These are phyloP conservation scores for Sanghuangporus weigelae DNA, from an alignment of 1,284 basidiomycete species.

Conservation along the genomic window DNA sequence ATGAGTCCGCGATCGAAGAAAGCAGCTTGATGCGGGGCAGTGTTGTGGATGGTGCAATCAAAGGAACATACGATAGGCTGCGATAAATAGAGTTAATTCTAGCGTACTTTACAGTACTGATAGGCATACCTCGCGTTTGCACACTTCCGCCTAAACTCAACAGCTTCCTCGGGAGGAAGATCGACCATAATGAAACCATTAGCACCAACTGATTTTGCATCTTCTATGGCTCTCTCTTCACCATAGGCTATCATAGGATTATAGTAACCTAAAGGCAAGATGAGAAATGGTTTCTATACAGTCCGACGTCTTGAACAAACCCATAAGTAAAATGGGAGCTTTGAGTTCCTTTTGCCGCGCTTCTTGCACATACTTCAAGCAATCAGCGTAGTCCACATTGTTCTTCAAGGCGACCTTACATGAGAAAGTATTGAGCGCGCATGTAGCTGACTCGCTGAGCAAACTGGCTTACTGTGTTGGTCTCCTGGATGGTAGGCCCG, in stretches of 20 bases:
- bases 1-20: slow-evolving; percentile 89
- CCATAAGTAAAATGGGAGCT: slow-evolving; percentile 90
- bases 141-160: slow-evolving; percentile 87
- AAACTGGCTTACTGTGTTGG: slow-evolving; percentile 69
- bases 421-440: neutral
- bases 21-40: slow-evolving; percentile 87
- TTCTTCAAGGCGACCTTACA: slow-evolving; percentile 77
- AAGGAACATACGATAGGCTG: slow-evolving; percentile 93
- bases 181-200: slow-evolving; percentile 99
- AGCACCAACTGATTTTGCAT: slow-evolving; percentile 85
- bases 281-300: neutral
- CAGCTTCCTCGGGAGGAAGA: slow-evolving; percentile 94
- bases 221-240: slow-evolving; percentile 88
- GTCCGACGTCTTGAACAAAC: slow-evolving; percentile 38
- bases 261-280: slow-evolving; percentile 74
- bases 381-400: slow-evolving; percentile 69
- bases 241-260: slow-evolving; percentile 95
- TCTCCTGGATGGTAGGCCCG: slow-evolving; percentile 86
- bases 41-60: slow-evolving; percentile 94
- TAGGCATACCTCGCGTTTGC: slow-evolving; percentile 64
- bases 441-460: neutral
- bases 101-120: neutral
- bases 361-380: slow-evolving; percentile 73
- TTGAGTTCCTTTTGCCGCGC: slow-evolving; percentile 81
- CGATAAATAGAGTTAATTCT: slow-evolving; percentile 1